Percentiles rank a stretch among this genome's conserved stretches.
These are phyloP conservation scores for Echium plantagineum DNA, from an alignment of 257 asterid genomes.

Conservation along the genomic window DNA sequence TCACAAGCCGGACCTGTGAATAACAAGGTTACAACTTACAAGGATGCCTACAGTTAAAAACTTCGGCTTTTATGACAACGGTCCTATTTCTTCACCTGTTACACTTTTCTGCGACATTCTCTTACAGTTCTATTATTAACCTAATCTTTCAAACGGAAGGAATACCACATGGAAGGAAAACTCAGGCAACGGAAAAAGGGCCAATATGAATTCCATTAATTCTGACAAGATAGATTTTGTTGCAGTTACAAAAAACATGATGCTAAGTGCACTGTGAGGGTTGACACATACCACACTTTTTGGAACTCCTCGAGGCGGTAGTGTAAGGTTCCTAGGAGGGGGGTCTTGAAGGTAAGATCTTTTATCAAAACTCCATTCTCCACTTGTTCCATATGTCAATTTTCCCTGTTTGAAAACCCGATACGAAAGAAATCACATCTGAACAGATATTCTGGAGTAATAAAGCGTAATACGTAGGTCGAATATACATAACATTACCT, in stretches of 20 bases:
- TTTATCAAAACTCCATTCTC: slow-evolving; percentile 99
- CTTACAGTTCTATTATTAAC: too few species aligned
- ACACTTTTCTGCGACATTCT: too few species aligned
- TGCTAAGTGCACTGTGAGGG: not conserved
- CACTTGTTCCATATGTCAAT: slow-evolving; percentile 73
- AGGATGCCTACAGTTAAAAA: not conserved
- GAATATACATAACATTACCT: slow-evolving; percentile 34
- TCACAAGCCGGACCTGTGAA: slow-evolving; percentile 74
- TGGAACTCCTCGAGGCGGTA: slow-evolving; percentile 97
- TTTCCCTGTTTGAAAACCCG: slow-evolving; percentile 50
- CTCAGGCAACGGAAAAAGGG: too few species aligned
- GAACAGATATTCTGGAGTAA: not conserved
- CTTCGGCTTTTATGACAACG: not conserved
- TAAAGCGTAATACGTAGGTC: not conserved
- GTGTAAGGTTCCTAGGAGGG: slow-evolving; percentile 67
- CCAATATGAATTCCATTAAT: too few species aligned
- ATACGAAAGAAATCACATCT: slow-evolving; percentile 3
- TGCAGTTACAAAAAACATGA: too few species aligned
- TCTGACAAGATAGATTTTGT: too few species aligned
- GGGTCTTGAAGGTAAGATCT: slow-evolving; percentile 68
- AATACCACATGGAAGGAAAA: too few species aligned
- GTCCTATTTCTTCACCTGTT: too few species aligned
- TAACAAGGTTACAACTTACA: too few species aligned
- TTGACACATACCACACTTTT: slow-evolving; percentile 79
- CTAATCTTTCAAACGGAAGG: too few species aligned